A percentile compares a stretch with the other conserved stretches of the same genome.
Conservation (phyloP, 768 basidiomycete genomes). For the Royoungia palumana region DNA sequence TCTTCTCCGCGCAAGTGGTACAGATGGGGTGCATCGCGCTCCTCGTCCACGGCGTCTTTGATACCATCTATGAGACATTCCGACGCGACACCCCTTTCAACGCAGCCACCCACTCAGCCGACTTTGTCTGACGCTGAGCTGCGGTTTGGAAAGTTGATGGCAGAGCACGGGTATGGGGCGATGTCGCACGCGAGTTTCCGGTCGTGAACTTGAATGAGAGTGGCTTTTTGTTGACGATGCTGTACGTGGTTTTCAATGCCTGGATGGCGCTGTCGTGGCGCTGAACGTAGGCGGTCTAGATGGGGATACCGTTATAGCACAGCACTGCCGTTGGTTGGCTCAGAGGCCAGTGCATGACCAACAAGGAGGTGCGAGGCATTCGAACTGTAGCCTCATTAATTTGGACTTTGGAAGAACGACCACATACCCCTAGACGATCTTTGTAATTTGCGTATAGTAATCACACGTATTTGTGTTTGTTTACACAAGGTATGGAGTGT, state of each 20-base stretch:
- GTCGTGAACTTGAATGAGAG: not conserved
- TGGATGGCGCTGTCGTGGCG: too few species aligned
- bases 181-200: not conserved
- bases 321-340: too few species aligned
- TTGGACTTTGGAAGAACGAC: too few species aligned
- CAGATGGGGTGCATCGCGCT: constrained; percentile 8
- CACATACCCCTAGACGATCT: too few species aligned
- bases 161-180: not conserved
- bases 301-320: too few species aligned
- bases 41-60: constrained; percentile 18
- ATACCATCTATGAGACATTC: not conserved
- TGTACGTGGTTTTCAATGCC: too few species aligned
- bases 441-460: too few species aligned
- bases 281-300: too few species aligned
- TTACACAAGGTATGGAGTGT: not conserved
- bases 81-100: not conserved
- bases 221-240: too few species aligned
- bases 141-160: constrained; percentile 1
- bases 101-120: not conserved
- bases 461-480: constrained; percentile 1
- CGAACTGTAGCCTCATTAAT: too few species aligned
- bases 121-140: not conserved
- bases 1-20: constrained; percentile 17
- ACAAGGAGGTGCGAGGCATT: too few species aligned
- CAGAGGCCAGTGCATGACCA: too few species aligned